Evolutionary conservation across 1,284 basidiomycete genomes (phyloP), one percentile per base, ranked within the genome.

Genomic region (Neotropicomus parvogracilis): DNA sequence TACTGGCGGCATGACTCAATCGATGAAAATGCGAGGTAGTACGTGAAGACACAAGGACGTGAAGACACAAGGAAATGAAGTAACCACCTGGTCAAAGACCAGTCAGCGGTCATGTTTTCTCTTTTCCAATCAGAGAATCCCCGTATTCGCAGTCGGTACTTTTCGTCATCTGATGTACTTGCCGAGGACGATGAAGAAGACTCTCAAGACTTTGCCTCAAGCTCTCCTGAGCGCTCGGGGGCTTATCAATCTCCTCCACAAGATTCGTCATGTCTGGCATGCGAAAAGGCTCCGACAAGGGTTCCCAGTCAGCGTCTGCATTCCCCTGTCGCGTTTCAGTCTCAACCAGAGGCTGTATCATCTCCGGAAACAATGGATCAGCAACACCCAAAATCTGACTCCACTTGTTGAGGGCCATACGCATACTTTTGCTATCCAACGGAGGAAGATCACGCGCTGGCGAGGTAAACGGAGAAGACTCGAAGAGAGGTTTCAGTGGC

Each of bases 341-440:
- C 6, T 47, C 46, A 4, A 6, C 27, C 9, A 6, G 14, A 28
- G 17, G 35, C 16, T 44, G 44, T 26, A 26, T 46, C 48, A 63
- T 68, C 31, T 65, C 62, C 41, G 65, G 60, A 39, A 65, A 68
- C 28, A 63, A 50, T 3, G 66, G 63, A 38, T 65, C 63, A 28
- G 65, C 54, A 16, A 66, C 50, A 17, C 54, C 62, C 16, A 67
- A 47, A 40, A 68, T 65, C 38, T 65, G 66, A 24, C 66, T 65
- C 63, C 63, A 65, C 24, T 68, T 68, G 16, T 66, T 62, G 19
- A 65, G 34, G 11, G 64, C 53, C 44, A 65, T 48, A 3, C 63
- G 66, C 65, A 65, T 65, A n/a, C 60, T 47, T 28, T 49, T 49
- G 47, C 40, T 60, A 32, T 66, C 65, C 35, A 54, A 11, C 16